phyloP scores from a whole-genome alignment of 2,329 filamentous ascomycete species.

The Paracamarosporium sp. region DNA sequence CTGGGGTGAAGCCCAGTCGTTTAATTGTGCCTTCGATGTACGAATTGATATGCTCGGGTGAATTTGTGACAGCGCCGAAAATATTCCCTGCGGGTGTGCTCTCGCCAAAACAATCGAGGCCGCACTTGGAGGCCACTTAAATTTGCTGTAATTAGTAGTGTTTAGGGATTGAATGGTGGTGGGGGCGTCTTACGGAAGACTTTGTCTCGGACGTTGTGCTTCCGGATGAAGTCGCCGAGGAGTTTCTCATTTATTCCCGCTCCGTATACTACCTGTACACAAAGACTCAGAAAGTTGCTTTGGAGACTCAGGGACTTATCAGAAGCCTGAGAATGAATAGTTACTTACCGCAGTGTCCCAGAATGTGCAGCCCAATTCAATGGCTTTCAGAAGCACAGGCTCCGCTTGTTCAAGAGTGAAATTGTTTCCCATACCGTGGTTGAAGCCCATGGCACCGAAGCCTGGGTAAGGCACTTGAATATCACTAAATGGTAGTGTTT shows the following conservation, averaged over 20 bases:
- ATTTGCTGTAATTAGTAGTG: too few relatives aligned
- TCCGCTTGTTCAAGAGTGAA: constrained; percentile 55
- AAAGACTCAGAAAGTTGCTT: background rate
- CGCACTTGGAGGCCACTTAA: constrained; percentile 33
- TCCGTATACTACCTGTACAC: constrained; percentile 20
- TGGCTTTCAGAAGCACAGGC: constrained; percentile 56
- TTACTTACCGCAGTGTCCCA: constrained; percentile 55
- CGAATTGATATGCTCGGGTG: constrained; percentile 45
- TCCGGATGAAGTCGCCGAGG: constrained; percentile 33
- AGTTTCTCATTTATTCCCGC: constrained; percentile 36
- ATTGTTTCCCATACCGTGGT: constrained; percentile 52
- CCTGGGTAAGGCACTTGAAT: constrained; percentile 57
- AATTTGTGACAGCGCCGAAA: constrained; percentile 42
- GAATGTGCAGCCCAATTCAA: constrained; percentile 58
- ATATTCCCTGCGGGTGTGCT: too few relatives aligned
- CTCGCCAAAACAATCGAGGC: constrained; percentile 39
- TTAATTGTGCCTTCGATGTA: constrained; percentile 48
- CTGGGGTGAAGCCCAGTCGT: constrained; percentile 46
- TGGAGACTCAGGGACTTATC: background rate
- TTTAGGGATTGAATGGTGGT: background rate
- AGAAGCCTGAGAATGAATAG: too few relatives aligned
- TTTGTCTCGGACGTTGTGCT: constrained; percentile 32
- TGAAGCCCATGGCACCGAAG: constrained; percentile 63
- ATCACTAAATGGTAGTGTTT: constrained; percentile 21
- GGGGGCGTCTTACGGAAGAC: constrained; percentile 20